Percentiles rank a stretch among this genome's conserved stretches.
These are phyloP conservation scores for Penicillium sp. DNA, from an alignment of 2,329 filamentous ascomycete genomes.

Conservation along the genomic window DNA sequence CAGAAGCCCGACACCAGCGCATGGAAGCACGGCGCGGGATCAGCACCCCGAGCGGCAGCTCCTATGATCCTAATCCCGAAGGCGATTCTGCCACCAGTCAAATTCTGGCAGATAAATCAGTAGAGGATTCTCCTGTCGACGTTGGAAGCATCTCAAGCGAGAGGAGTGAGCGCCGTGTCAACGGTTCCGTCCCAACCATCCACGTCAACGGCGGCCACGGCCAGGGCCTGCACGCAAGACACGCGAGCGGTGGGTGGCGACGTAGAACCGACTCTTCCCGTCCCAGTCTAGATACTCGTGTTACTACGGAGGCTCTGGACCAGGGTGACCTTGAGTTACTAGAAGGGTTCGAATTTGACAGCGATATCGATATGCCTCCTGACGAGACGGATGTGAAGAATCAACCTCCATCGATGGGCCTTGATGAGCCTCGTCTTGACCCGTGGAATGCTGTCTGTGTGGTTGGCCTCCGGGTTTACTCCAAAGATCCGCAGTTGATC, in stretches of 20 bases:
- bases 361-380: conserved; percentile 43
- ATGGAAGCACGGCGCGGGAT: conserved; percentile 30
- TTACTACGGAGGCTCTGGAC: conserved; percentile 24
- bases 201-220: conserved; percentile 26
- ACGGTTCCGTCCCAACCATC: conserved; percentile 29
- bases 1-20: conserved; percentile 32
- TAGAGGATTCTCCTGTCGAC: conserved; percentile 30
- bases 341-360: conserved; percentile 45
- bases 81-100: conserved; percentile 13
- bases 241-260: conserved; percentile 11
- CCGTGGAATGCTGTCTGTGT: conserved; percentile 64
- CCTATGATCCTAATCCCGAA: conserved; percentile 7
- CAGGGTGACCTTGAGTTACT: conserved; percentile 37
- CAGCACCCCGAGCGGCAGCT: conserved; percentile 12
- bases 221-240: conserved; percentile 23
- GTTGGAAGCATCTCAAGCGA: conserved; percentile 22
- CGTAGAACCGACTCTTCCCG: conserved; percentile 21
- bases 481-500: conserved; percentile 50
- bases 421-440: conserved; percentile 22
- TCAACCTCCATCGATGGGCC: neutral
- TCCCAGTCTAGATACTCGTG: conserved; percentile 28
- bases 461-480: conserved; percentile 59
- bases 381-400: conserved; percentile 26
- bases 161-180: conserved; percentile 17
- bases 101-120: conserved; percentile 24